Evolutionary conservation across 805 yeast species (phyloP), one percentile per base, ranked within the genome.

Genomic region (Zygoascus biomembranicola): DNA sequence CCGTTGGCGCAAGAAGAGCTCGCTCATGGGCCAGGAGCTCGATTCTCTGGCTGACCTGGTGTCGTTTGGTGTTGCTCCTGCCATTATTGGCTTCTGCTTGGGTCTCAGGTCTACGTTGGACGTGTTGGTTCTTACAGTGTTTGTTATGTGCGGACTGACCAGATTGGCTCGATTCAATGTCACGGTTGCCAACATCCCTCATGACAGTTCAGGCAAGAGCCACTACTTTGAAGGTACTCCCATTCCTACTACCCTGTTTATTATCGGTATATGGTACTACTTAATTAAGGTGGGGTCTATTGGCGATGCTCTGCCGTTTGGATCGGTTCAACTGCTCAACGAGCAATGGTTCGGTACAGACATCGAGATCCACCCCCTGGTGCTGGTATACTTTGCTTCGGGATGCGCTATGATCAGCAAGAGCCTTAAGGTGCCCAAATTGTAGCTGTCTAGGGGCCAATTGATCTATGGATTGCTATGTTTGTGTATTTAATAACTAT

Each of bases 191-290:
- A 87, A 88, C 57, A 79, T 94, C 54, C 98, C 99, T 50, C 92
- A 92, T 71, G 97, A 90, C 68, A 73, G 78, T 52, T 69, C 77
- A 18, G 99, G 99, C 18, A 90, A 90, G 72, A 80, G 94, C 35
- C 83, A 86, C 66, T 92, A 82, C 72, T 94, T 94, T 69, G 99
- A 94, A 73, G 99, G 99, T 2, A 79, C 94, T 51, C 99, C 99
- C 10, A 90, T 94, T 60, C 99, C 99, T 53, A 82, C 95, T 1
- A 84, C 95, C 41, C 74, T 94, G 60, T 72, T 78, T 49, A 76
- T 92, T 67, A 96, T 94, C 16, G 73, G 73, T 1, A 65, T 81
- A 39, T 84, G 92, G 89, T 87, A 88, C 2, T 72, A 71, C 54
- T 77, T 85, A 62, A 87, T 87, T 5, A 75, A 75, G 58, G 72